Conservation (phyloP, 2,329 filamentous ascomycete species). For the Talaromyces marneffei region DNA sequence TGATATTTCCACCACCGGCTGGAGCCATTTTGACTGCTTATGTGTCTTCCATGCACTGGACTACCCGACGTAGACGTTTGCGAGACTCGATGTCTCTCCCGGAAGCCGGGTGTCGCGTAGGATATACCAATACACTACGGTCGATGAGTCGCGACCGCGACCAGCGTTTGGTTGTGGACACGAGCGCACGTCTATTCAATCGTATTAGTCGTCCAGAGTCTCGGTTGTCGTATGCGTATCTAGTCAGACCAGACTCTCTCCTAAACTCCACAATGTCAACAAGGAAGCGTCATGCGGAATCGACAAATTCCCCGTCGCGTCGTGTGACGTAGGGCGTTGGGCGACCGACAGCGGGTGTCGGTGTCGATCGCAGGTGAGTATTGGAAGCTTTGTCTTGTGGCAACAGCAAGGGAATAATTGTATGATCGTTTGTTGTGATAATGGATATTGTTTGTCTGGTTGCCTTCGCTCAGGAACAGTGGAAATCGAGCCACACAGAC, state of each 20-base stretch:
- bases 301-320: conserved; percentile 3
- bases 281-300: conserved; percentile 9
- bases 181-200: background rate
- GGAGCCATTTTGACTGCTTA: conserved; percentile 51
- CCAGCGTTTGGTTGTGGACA: background rate
- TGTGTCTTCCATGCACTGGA: conserved; percentile 33
- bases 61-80: background rate
- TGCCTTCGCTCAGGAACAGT: conserved; percentile 7
- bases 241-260: background rate
- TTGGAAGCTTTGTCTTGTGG: background rate
- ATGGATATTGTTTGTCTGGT: background rate
- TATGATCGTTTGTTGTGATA: background rate
- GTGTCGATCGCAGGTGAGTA: background rate
- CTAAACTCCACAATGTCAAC: background rate
- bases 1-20: conserved; percentile 89
- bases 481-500: conserved; percentile 8
- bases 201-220: background rate
- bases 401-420: background rate
- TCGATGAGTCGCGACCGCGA: conserved; percentile 16
- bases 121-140: conserved; percentile 16
- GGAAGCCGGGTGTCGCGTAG: conserved; percentile 5
- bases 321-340: background rate
- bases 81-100: conserved; percentile 6
- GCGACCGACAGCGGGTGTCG: background rate
- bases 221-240: background rate